phyloP scores from a whole-genome alignment of 1,284 basidiomycete genomes.

The Boletus smithii region DNA sequence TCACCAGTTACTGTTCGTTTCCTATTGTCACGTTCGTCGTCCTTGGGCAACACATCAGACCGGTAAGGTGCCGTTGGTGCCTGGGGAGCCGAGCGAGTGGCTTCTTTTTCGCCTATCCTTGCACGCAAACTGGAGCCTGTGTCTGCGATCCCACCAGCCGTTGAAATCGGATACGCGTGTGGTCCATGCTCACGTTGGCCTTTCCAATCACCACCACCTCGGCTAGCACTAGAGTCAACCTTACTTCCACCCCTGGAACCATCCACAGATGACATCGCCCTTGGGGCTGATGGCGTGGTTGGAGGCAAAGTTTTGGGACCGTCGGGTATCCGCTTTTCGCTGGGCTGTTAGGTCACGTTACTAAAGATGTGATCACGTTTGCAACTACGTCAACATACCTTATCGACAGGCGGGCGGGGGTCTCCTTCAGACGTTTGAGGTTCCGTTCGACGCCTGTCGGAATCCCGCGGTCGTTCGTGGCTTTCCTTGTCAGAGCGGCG shows the following conservation, averaged over 20 bases:
- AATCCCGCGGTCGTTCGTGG: slow-evolving; percentile 61
- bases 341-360: slow-evolving; percentile 33
- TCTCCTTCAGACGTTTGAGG: slow-evolving; percentile 51
- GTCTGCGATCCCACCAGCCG: slow-evolving; percentile 20
- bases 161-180: slow-evolving; percentile 26
- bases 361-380: slow-evolving; percentile 5
- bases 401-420: slow-evolving; percentile 50
- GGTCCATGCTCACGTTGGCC: slow-evolving; percentile 31
- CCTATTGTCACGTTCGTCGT: slow-evolving; percentile 64
- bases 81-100: slow-evolving; percentile 38
- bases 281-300: slow-evolving; percentile 64
- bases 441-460: slow-evolving; percentile 64
- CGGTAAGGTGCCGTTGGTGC: slow-evolving; percentile 41
- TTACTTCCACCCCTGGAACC: slow-evolving; percentile 38
- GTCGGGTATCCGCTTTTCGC: slow-evolving; percentile 58
- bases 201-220: slow-evolving; percentile 34
- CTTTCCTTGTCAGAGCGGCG: slow-evolving; percentile 68
- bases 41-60: slow-evolving; percentile 39
- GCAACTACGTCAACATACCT: slow-evolving; percentile 39
- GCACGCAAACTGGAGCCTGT: slow-evolving; percentile 51
- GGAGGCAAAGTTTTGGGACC: slow-evolving; percentile 54
- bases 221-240: slow-evolving; percentile 35
- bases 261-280: slow-evolving; percentile 58
- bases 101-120: slow-evolving; percentile 62
- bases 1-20: slow-evolving; percentile 68